phyloP scores from a whole-genome alignment of 192 early-diverging fungal genomes.

The Linnemannia elongata region DNA sequence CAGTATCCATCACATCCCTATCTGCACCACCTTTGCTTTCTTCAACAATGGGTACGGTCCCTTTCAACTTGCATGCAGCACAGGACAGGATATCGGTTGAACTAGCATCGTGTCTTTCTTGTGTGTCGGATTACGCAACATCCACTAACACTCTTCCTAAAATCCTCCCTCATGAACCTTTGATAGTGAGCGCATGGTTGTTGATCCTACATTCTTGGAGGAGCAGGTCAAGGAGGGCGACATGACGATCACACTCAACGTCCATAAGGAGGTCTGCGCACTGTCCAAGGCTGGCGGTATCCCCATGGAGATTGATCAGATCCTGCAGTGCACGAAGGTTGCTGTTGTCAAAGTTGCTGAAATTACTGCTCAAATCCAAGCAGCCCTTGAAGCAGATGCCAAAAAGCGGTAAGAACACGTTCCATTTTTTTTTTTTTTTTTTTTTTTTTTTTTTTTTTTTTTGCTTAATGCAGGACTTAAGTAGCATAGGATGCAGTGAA shows the following conservation, averaged over 20 bases:
- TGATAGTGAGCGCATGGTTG: slow-evolving; percentile 69
- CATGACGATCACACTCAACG: slow-evolving; percentile 92
- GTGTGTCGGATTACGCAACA: no score
- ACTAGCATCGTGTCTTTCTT: not conserved
- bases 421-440: not conserved
- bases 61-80: not conserved
- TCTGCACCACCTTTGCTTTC: slow-evolving; percentile 94
- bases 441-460: no score
- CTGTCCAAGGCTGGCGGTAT: slow-evolving; percentile 93
- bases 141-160: not conserved
- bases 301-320: slow-evolving; percentile 78
- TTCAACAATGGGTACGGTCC: slow-evolving; percentile 81
- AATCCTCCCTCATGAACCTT: not conserved
- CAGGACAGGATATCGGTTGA: not conserved
- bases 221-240: slow-evolving; percentile 87
- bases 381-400: slow-evolving; percentile 72
- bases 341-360: slow-evolving; percentile 80
- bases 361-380: slow-evolving; percentile 84
- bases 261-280: slow-evolving; percentile 93
- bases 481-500: not conserved
- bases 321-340: slow-evolving; percentile 87
- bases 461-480: no score
- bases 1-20: slow-evolving; percentile 95
- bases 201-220: slow-evolving; percentile 91
- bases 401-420: slow-evolving; percentile 39